Evolutionary conservation across 495 filamentous ascomycete species (phyloP), one percentile per base, ranked within the genome.

Genomic region (Amphirosellinia nigrospora): DNA sequence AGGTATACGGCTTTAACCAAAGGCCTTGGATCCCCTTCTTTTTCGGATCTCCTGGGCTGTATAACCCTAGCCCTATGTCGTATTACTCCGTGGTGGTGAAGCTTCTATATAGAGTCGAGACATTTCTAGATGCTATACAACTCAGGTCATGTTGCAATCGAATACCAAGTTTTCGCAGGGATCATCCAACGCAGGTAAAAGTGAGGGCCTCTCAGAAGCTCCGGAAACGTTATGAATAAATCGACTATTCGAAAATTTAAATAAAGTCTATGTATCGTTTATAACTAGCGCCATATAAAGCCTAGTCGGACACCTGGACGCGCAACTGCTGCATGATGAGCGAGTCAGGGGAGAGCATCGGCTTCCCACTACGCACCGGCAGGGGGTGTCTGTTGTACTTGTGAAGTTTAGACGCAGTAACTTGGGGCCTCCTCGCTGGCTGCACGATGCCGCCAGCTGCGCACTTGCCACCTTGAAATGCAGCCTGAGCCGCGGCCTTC

Each of bases 401-500:
- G 16, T 3, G 19, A 16, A 26, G n/a, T 16, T 11, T 43, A 0
- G 38, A 59, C 28, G 50, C 21, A 15, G 50, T 19, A 21, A 52
- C 8, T 34, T 66, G 41, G 7, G 64, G 50, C 39, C 52, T 16
- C 50, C 52, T 58, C 13, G 21, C 26, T 8, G 69, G 63, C 50
- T 59, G 36, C 52, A 8, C 64, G 26, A 71, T 71, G 19, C 64
- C 64, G 36, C 70, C 70, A 0, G 64, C 70, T 19, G 70, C 70
- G 45, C 70, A 71, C 34, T 43, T 56, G 32, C 30, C 70, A 3
- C 70, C 67, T 15, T 68, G 43, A 43, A 72, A 72, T 0, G 70
- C 66, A 16, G 66, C 45, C 26, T 38, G 34, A 26, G 66, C 66
- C 38, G 77, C 80, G 45, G 79, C 75, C 36, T 80, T 78, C 83